These are phyloP conservation scores for Candida montana DNA, from an alignment of 805 yeast species.

Conservation along the genomic window DNA sequence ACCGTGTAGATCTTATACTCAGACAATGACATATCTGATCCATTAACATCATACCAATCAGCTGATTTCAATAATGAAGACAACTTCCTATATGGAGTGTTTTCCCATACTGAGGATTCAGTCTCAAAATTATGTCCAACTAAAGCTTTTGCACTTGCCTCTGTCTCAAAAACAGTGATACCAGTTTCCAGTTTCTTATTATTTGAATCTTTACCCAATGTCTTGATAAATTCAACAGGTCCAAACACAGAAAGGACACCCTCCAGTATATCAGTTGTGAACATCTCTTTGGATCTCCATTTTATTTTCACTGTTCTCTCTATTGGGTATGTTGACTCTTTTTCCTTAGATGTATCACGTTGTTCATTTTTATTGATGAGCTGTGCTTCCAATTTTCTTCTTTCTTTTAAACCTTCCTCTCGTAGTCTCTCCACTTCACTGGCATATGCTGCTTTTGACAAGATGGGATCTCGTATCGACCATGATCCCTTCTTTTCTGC, in stretches of 20 bases:
- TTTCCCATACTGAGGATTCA: constrained; percentile 17
- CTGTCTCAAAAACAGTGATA: constrained; percentile 9
- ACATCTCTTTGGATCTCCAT: constrained; percentile 22
- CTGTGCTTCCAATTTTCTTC: constrained; percentile 15
- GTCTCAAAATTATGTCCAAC: constrained; percentile 11
- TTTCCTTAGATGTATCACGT: background rate
- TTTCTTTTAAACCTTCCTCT: constrained; percentile 19
- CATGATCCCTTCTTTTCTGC: constrained; percentile 18
- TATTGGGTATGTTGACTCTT: background rate
- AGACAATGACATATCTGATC: constrained; percentile 12
- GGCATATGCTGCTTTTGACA: constrained; percentile 10
- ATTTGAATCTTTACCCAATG: constrained; percentile 10
- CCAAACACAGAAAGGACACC: constrained; percentile 25
- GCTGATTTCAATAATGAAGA: constrained; percentile 19
- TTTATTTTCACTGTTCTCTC: constrained; percentile 15
- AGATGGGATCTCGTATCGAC: constrained; percentile 10
- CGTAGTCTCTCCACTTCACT: constrained; percentile 19
- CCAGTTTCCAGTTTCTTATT: constrained; percentile 17
- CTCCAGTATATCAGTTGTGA: constrained; percentile 18
- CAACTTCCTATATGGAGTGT: constrained; percentile 18
- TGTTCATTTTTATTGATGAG: constrained; percentile 6
- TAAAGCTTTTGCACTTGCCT: constrained; percentile 12
- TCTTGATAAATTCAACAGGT: constrained; percentile 9
- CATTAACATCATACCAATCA: constrained; percentile 12
- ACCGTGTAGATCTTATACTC: constrained; percentile 16